A percentile compares a stretch with the other conserved stretches of the same genome.
Evolutionary conservation across 1,284 basidiomycete genomes (phyloP).

Genomic region (Inonotus obliquus): DNA sequence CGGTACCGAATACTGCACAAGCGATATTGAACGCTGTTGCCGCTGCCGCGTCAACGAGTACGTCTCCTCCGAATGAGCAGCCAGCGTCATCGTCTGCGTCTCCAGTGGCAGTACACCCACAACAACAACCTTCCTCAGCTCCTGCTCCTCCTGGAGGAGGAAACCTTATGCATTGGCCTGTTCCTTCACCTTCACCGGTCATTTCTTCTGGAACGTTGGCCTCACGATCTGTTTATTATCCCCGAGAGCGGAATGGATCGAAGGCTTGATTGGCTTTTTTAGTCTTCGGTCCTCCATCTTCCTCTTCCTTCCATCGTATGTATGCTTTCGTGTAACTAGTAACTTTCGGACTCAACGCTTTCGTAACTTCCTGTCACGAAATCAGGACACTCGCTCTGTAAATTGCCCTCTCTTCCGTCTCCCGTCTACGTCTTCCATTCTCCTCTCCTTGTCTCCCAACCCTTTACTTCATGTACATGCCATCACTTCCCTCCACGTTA

Average conservation of each 20-base stretch:
- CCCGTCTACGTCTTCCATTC: neutral
- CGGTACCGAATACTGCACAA: constrained; percentile 7
- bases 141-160: constrained; percentile 14
- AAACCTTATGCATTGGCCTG: constrained; percentile 18
- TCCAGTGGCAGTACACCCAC: constrained; percentile 7
- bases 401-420: neutral
- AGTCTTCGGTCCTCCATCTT: neutral
- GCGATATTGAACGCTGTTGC: constrained; percentile 14
- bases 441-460: neutral
- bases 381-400: neutral
- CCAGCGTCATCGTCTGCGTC: constrained; percentile 14
- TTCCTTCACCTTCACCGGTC: constrained; percentile 16
- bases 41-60: constrained; percentile 9
- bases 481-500: too few relatives aligned
- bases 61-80: constrained; percentile 9
- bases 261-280: neutral
- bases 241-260: constrained; percentile 6
- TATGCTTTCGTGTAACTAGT: neutral
- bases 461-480: neutral
- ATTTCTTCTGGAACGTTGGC: constrained; percentile 5
- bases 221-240: constrained; percentile 16
- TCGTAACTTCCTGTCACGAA: neutral
- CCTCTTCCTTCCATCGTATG: neutral
- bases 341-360: neutral
- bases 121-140: constrained; percentile 6